A percentile compares a stretch with the other conserved stretches of the same genome.
Conservation (phyloP, 1,284 basidiomycete species). For the Tilletia horrida region DNA sequence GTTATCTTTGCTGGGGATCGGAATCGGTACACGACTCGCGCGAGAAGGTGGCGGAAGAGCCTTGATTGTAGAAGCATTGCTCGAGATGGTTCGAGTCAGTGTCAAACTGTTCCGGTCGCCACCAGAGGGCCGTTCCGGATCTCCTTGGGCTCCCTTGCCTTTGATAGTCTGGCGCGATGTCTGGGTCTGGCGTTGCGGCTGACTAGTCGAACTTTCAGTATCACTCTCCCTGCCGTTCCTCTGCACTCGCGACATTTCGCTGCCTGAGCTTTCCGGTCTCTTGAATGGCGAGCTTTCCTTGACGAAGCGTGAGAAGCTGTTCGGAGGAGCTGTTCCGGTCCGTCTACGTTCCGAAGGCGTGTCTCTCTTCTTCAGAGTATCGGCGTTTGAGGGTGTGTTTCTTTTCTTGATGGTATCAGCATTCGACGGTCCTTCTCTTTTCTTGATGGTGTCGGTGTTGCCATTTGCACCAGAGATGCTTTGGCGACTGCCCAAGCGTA, state of each 20-base stretch:
- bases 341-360: too few relatives aligned
- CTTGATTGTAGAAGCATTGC: constrained; percentile 8
- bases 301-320: constrained; percentile 3
- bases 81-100: neutral
- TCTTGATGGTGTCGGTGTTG: too few relatives aligned
- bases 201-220: constrained; percentile 5
- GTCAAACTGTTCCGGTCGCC: neutral
- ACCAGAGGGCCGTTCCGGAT: neutral
- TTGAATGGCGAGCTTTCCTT: neutral
- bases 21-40: constrained; percentile 22
- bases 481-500: neutral
- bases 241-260: too few relatives aligned
- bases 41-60: neutral
- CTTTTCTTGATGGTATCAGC: too few relatives aligned
- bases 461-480: too few relatives aligned
- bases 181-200: neutral
- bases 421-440: too few relatives aligned
- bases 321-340: neutral
- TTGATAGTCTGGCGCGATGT: too few relatives aligned
- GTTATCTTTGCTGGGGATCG: constrained; percentile 1
- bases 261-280: too few relatives aligned
- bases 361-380: too few relatives aligned
- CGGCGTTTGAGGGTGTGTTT: too few relatives aligned
- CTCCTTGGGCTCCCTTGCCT: too few relatives aligned
- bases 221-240: neutral